Base-by-base conservation (phyloP, 2,329 filamentous ascomycete genomes). In the Fonsecaea multimorphosa region DNA sequence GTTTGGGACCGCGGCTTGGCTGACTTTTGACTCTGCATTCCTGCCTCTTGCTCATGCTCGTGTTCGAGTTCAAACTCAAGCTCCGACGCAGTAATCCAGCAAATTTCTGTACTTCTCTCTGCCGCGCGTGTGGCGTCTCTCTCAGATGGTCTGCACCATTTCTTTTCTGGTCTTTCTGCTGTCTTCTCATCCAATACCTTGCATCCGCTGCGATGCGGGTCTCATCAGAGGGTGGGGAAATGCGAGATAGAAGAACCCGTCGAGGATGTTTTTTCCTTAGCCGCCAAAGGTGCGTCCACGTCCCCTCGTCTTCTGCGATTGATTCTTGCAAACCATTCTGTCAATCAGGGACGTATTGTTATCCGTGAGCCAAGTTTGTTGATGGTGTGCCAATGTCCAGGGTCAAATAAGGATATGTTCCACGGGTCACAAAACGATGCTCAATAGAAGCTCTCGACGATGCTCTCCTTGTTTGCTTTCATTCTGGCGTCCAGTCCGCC, bases 361-460 rank as follows among this genome's bases (percentile, higher is more conserved):
- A 22, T 49, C 19, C 19, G 14, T 14, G n/a, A 27, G 44, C 22
- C 19, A 49, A 49, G 19, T 22, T n/a, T 49, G 44, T 24, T 16
- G 44, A 49, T 24, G n/a, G 16, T 19, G 38, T 19, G 38, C 5
- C 44, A 22, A 24, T 24, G 19, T 24, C 19, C 44, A 12, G n/a
- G 24, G 44, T 49, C 44, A 5, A 22, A 49, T 40, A 12, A 44
- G 22, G 44, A 49, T 22, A 49, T 24, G 9, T 49, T n/a, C 19
- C 44, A 49, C 11, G n/a, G 19, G 44, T 49, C 19, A 11, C 44
- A 49, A 24, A 24, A 27, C 27, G 22, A 7, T 52, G n/a, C 36
- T 60, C 65, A 99, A 84, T 99, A 99, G 83, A 98, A 99, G 74
- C 92, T 96, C 84, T 99, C 95, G 68, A 99, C 95, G 87, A 99